phyloP scores from a whole-genome alignment of 176 grass and related monocot species.

The Musa beccarii region DNA sequence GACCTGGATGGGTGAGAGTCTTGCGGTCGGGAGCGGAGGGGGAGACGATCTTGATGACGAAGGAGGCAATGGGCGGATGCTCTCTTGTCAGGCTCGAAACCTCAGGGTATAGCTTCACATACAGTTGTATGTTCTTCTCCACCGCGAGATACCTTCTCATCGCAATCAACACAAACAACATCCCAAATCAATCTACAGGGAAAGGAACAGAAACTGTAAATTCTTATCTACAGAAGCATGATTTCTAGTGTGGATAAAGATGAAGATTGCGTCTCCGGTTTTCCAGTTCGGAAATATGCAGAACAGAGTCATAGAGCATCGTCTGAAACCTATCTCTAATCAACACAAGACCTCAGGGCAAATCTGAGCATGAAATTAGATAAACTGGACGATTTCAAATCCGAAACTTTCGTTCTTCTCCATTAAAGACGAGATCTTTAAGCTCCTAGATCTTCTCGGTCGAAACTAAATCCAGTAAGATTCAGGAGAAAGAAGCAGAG shows the following conservation, averaged over 20 bases:
- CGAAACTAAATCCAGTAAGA: too few species aligned
- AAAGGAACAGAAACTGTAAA: not conserved
- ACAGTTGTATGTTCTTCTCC: slow-evolving; percentile 87
- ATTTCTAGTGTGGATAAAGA: not conserved
- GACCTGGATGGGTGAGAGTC: slow-evolving; percentile 75
- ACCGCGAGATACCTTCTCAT: slow-evolving; percentile 72
- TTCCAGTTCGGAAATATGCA: not conserved
- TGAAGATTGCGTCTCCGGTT: not conserved
- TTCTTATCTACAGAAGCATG: not conserved
- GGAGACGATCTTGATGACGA: slow-evolving; percentile 77
- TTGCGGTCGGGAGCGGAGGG: slow-evolving; percentile 58
- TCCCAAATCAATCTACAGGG: not conserved
- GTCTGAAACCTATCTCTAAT: not conserved
- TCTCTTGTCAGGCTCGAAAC: slow-evolving; percentile 52
- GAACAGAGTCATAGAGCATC: not conserved
- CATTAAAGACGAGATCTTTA: not conserved
- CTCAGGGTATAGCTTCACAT: slow-evolving; percentile 78
- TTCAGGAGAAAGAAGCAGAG: too few species aligned
- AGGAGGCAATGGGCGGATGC: slow-evolving; percentile 67
- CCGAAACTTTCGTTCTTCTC: not conserved
- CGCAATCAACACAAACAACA: not conserved
- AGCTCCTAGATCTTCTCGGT: too few species aligned
- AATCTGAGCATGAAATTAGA: not conserved
- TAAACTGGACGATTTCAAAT: not conserved
- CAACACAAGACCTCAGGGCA: not conserved